These are phyloP conservation scores for Zea mays DNA, from an alignment of 176 grass and related monocot genomes.

Conservation along the genomic window Zm-B73-REFERENCE-NAM-5.0 NC_050100.1:159696501-159697000, in stretches of 20 bases:
- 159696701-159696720: conserved; percentile 17
- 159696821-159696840: neutral
- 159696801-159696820: conserved; percentile 10
- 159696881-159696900: conserved; percentile 24
- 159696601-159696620: conserved; percentile 95
- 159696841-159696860: neutral
- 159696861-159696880: conserved; percentile 1
- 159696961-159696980: conserved; percentile 28
- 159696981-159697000: conserved; percentile 43
- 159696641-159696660: conserved; percentile 24
- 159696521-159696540: conserved; percentile 27
- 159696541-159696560: conserved; percentile 63
- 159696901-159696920: conserved; percentile 26
- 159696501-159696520: neutral
- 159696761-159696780: neutral
- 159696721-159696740: conserved; percentile 21
- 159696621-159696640: conserved; percentile 80
- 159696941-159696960: conserved; percentile 16
- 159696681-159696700: conserved; percentile 28
- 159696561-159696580: conserved; percentile 92
- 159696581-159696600: conserved; percentile 98
- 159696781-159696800: conserved; percentile 6
- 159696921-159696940: conserved; percentile 24
- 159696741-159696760: neutral
- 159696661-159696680: neutral